These are phyloP conservation scores for Solanum pennellii DNA, from an alignment of 257 asterid species.

Conservation along the genomic window DNA sequence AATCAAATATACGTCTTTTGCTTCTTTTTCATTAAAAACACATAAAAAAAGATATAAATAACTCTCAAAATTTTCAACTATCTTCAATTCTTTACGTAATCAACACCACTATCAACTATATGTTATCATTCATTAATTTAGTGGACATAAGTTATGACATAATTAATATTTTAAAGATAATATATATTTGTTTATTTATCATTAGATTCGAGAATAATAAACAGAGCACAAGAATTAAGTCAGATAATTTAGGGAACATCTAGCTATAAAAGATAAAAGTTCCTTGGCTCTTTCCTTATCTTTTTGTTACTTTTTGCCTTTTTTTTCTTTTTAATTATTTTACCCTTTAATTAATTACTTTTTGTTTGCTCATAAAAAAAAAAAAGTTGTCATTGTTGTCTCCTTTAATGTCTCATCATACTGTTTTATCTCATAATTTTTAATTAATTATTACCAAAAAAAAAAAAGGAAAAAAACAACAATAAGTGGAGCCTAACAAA, in stretches of 20 bases:
- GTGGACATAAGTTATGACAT: too few species aligned
- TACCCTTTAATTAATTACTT: neutral
- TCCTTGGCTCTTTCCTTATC: neutral
- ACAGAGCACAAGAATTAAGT: neutral
- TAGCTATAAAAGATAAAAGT: neutral
- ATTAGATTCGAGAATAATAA: too few species aligned
- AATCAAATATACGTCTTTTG: too few species aligned
- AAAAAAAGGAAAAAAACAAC: neutral
- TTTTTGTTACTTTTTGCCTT: neutral
- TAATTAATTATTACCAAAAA: neutral
- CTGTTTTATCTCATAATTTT: neutral
- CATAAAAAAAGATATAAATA: too few species aligned
- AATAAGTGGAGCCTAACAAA: neutral
- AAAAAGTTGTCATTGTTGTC: neutral
- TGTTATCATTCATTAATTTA: too few species aligned
- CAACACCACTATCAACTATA: too few species aligned
- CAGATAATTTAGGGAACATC: neutral
- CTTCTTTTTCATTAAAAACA: too few species aligned
- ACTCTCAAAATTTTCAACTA: too few species aligned
- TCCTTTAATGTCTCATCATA: neutral
- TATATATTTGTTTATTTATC: too few species aligned
- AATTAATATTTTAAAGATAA: too few species aligned
- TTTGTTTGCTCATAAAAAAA: neutral
- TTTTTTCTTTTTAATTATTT: neutral
- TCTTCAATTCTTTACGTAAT: too few species aligned